A percentile compares a stretch with the other conserved stretches of the same genome.
Conservation (phyloP, 163 green algal species). For the Chloromonas sp. region DNA sequence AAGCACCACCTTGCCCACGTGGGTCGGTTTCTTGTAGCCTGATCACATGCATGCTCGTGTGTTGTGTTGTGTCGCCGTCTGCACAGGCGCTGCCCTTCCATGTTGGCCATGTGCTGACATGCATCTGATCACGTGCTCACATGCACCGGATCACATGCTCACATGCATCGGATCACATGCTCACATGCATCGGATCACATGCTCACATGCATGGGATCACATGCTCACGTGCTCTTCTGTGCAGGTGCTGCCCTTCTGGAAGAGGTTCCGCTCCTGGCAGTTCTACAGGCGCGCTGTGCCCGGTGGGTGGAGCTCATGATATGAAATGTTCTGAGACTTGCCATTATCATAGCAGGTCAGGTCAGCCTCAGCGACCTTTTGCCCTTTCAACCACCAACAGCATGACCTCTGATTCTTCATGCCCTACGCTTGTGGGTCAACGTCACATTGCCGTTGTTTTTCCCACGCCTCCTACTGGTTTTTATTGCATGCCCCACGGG, state of each 20-base stretch:
- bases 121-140: no score
- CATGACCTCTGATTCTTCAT: no score
- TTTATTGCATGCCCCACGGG: neutral
- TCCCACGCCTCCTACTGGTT: neutral
- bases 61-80: neutral
- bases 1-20: no score
- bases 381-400: neutral
- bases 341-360: neutral
- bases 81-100: neutral
- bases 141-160: no score
- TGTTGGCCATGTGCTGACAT: no score
- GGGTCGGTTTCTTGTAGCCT: no score
- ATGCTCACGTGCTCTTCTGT: neutral
- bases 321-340: no score
- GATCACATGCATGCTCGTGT: neutral
- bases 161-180: no score
- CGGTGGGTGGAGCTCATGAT: neutral
- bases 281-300: conserved; percentile 36
- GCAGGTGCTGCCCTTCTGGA: conserved; percentile 71
- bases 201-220: no score
- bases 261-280: conserved; percentile 47
- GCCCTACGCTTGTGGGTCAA: no score
- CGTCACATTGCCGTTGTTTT: no score
- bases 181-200: no score
- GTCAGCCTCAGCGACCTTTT: neutral